Conservation (phyloP, 139 green algal species). For the Coelastrella sp. region DNA sequence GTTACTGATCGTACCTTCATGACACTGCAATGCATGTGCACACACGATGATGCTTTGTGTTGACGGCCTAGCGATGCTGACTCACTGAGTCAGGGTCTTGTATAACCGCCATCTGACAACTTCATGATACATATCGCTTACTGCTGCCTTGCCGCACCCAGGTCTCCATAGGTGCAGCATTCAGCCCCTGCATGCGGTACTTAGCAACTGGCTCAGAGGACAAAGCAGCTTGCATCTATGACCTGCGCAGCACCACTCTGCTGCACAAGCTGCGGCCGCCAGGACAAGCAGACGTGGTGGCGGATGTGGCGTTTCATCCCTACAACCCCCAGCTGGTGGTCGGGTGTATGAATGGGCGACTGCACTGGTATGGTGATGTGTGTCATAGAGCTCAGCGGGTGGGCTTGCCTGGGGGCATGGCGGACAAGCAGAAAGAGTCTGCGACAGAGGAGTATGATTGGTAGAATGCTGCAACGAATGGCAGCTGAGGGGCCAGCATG, state of each 20-base stretch:
- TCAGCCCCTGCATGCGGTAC: slow-evolving; percentile 71
- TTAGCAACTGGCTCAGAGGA: slow-evolving; percentile 71
- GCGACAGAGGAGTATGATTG: too few relatives aligned
- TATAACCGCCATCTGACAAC: too few relatives aligned
- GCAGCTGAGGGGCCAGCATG: too few relatives aligned
- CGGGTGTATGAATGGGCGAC: slow-evolving; percentile 55
- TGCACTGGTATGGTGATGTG: slow-evolving; percentile 66
- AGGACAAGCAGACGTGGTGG: slow-evolving; percentile 55
- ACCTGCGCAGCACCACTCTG: slow-evolving; percentile 60
- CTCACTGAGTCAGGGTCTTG: too few relatives aligned
- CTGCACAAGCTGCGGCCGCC: slow-evolving; percentile 49
- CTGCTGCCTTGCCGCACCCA: slow-evolving; percentile 33
- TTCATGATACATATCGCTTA: too few relatives aligned
- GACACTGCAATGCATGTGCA: too few relatives aligned
- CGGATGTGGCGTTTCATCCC: slow-evolving; percentile 69
- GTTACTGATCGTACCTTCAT: too few relatives aligned
- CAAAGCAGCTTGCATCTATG: slow-evolving; percentile 69
- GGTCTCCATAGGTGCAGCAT: slow-evolving; percentile 47
- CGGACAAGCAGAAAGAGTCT: too few relatives aligned
- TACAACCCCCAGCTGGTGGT: slow-evolving; percentile 67
- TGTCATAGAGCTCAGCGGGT: not conserved
- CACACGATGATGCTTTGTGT: too few relatives aligned
- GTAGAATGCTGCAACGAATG: too few relatives aligned
- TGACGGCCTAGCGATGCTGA: too few relatives aligned
- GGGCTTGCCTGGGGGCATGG: not conserved